These are phyloP conservation scores for Echites panduratus DNA, from an alignment of 257 asterid genomes.

Conservation along the genomic window DNA sequence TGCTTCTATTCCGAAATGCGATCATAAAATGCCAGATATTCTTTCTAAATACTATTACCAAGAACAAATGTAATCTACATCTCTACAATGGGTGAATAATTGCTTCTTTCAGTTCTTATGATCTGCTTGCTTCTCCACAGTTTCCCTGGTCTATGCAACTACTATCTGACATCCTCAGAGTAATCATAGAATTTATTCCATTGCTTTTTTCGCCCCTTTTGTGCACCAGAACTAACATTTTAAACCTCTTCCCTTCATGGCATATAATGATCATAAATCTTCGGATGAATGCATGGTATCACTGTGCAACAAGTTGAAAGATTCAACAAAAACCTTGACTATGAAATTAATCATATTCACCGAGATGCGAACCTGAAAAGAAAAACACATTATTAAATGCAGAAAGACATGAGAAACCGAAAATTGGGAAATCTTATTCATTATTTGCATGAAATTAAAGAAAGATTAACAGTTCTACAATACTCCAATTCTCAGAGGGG, in stretches of 20 bases:
- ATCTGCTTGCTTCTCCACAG: neutral
- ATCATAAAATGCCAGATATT: neutral
- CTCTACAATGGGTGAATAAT: neutral
- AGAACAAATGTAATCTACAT: neutral
- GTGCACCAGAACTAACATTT: neutral
- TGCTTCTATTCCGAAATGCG: neutral
- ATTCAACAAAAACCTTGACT: neutral
- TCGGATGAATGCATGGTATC: neutral
- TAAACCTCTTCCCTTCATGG: neutral
- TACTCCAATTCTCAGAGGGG: neutral
- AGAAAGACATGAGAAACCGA: neutral
- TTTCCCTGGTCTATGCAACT: neutral
- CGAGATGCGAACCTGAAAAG: slow-evolving; percentile 5
- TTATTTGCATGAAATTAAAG: neutral
- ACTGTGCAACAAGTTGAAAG: neutral
- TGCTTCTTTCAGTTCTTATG: neutral
- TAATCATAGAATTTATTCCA: neutral
- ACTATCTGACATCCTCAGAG: neutral
- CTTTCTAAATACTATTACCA: neutral
- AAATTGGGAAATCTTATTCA: neutral
- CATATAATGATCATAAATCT: neutral
- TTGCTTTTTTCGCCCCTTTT: neutral
- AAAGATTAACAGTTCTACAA: neutral
- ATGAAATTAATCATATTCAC: neutral
- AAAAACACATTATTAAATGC: neutral